These are phyloP conservation scores for Ilyonectria sp. DNA, from an alignment of 2,329 filamentous ascomycete genomes.

Conservation along the genomic window DNA sequence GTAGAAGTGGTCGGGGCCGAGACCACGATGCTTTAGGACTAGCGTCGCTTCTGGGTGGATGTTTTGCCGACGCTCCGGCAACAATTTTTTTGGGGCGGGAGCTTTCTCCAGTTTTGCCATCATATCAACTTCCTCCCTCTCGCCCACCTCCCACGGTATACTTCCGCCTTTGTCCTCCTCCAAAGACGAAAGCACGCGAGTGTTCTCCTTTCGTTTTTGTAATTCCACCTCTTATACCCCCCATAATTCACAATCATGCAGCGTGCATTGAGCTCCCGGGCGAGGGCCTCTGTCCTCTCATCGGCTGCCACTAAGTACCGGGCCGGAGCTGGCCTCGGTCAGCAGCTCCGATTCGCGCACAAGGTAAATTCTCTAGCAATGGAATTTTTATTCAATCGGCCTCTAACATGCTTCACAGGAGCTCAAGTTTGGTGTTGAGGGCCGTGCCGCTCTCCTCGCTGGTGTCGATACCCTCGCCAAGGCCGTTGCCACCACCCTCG, in stretches of 20 bases:
- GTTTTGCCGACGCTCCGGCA: constrained; percentile 59
- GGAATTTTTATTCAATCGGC: background rate
- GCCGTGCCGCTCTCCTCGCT: constrained; percentile 86
- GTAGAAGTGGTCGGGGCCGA: constrained; percentile 48
- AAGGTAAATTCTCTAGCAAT: constrained; percentile 75
- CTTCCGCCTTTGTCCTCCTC: constrained; percentile 46
- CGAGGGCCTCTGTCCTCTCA: constrained; percentile 85
- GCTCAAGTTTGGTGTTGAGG: constrained; percentile 98
- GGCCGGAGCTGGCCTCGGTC: constrained; percentile 76
- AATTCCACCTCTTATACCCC: constrained; percentile 48
- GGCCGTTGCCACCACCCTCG: constrained; percentile 95
- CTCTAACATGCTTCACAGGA: constrained; percentile 73
- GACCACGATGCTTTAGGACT: constrained; percentile 51
- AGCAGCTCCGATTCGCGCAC: constrained; percentile 97
- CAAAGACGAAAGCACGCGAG: constrained; percentile 48
- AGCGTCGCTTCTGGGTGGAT: constrained; percentile 52
- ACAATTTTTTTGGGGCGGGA: constrained; percentile 58
- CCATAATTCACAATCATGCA: constrained; percentile 80
- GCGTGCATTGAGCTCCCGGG: constrained; percentile 88
- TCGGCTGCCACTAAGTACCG: constrained; percentile 77
- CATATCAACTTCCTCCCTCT: constrained; percentile 46
- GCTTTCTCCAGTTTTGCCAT: constrained; percentile 45
- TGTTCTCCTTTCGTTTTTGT: constrained; percentile 49
- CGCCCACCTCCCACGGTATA: constrained; percentile 32
- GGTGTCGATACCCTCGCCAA: constrained; percentile 98